Evolutionary conservation across 2,329 filamentous ascomycete species (phyloP).

Genomic region (Byssochlamys sp.): DNA sequence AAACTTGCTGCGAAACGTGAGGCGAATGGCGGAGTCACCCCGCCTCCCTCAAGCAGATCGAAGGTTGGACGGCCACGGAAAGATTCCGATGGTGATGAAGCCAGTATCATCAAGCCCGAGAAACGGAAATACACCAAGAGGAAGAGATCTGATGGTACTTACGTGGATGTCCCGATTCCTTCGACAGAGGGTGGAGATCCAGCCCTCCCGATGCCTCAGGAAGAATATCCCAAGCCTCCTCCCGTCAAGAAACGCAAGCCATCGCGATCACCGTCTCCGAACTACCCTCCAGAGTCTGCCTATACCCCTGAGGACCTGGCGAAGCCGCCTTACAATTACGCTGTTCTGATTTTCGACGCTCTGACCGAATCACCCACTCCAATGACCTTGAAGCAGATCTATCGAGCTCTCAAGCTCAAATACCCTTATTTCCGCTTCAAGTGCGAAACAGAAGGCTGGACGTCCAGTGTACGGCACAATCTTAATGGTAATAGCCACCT

Average conservation of each 20-base stretch:
- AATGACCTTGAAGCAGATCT: constrained; percentile 58
- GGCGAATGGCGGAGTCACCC: constrained; percentile 38
- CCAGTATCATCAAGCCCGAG: constrained; percentile 33
- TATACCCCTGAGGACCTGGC: constrained; percentile 55
- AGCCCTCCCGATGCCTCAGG: constrained; percentile 27
- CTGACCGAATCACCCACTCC: constrained; percentile 47
- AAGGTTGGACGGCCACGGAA: constrained; percentile 21
- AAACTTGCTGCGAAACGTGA: constrained; percentile 42
- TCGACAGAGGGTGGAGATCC: constrained; percentile 34
- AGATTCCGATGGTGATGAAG: constrained; percentile 22
- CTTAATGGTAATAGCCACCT: constrained; percentile 47
- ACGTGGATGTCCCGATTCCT: constrained; percentile 33
- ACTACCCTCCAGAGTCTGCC: constrained; percentile 49
- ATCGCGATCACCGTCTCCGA: constrained; percentile 51
- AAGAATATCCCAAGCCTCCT: constrained; percentile 34
- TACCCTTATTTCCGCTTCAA: constrained; percentile 55
- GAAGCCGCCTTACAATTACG: constrained; percentile 54
- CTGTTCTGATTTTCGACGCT: constrained; percentile 55
- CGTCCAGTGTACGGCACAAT: constrained; percentile 58
- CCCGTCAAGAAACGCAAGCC: constrained; percentile 44
- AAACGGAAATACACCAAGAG: constrained; percentile 42
- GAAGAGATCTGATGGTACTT: constrained; percentile 34
- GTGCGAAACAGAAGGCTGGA: constrained; percentile 56
- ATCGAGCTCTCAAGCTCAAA: constrained; percentile 53
- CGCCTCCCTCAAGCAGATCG: constrained; percentile 24